Percentiles rank a stretch among this genome's conserved stretches.
phyloP scores from a whole-genome alignment of 1,139 yeast species.

The Pichia sp. region DNA sequence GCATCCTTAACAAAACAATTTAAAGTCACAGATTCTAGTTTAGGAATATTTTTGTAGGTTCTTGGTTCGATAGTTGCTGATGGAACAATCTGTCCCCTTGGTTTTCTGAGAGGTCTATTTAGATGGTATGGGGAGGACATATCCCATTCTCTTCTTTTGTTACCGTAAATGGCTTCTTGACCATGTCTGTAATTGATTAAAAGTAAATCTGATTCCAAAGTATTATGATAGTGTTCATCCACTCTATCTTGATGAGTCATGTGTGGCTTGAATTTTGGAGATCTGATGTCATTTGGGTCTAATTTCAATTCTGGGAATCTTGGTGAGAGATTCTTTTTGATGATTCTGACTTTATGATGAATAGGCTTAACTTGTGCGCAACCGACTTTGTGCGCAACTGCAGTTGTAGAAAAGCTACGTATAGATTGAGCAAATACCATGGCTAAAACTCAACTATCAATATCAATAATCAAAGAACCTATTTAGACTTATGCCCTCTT shows the following conservation, averaged over 20 bases:
- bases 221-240: conserved; percentile 66
- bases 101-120: conserved; percentile 65
- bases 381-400: conserved; percentile 47
- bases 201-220: conserved; percentile 67
- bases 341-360: conserved; percentile 76
- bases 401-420: conserved; percentile 40
- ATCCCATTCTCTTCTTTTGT: conserved; percentile 79
- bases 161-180: conserved; percentile 45
- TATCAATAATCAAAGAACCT: background rate
- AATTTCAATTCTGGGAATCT: conserved; percentile 57
- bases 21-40: conserved; percentile 53
- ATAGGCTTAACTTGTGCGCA: conserved; percentile 82
- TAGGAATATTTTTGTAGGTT: conserved; percentile 61
- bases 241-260: conserved; percentile 73
- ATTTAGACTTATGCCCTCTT: background rate
- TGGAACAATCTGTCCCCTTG: conserved; percentile 56
- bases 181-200: conserved; percentile 71
- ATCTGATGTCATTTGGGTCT: conserved; percentile 62
- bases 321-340: conserved; percentile 63
- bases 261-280: conserved; percentile 70
- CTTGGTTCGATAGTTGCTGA: conserved; percentile 68
- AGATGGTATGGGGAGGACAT: conserved; percentile 84
- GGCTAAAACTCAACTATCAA: too few species aligned
- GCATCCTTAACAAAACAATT: conserved; percentile 78
- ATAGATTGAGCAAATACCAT: conserved; percentile 2